phyloP scores from a whole-genome alignment of 495 filamentous ascomycete genomes.

The Glonium stellatum region DNA sequence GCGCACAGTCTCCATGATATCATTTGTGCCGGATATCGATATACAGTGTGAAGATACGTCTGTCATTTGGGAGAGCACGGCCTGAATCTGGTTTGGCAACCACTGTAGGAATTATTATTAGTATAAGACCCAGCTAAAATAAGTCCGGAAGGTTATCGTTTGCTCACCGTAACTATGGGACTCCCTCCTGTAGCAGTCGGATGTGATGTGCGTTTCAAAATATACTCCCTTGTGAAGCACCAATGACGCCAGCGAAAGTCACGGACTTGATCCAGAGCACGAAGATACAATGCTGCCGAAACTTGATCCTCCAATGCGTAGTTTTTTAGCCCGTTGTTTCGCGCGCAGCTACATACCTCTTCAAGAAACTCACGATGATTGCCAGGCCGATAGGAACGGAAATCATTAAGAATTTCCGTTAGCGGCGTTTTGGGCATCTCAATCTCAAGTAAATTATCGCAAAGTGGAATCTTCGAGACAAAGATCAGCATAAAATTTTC shows the following conservation, averaged over 20 bases:
- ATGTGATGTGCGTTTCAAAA: conserved; percentile 72
- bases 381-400: conserved; percentile 73
- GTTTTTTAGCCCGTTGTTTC: conserved; percentile 50
- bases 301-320: conserved; percentile 53
- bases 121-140: neutral
- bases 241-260: conserved; percentile 92
- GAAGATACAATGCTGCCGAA: conserved; percentile 59
- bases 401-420: conserved; percentile 76
- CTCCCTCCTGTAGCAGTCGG: conserved; percentile 86
- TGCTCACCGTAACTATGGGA: conserved; percentile 72
- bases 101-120: conserved; percentile 44
- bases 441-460: conserved; percentile 75
- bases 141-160: neutral
- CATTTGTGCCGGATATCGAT: conserved; percentile 35
- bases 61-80: conserved; percentile 71
- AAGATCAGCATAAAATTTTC: neutral
- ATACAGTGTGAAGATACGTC: conserved; percentile 41
- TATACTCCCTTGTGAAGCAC: conserved; percentile 93
- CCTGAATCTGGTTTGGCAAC: conserved; percentile 77
- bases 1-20: conserved; percentile 65
- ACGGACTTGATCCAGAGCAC: conserved; percentile 71
- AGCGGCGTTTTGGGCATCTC: conserved; percentile 77
- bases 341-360: conserved; percentile 54
- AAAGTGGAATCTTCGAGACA: conserved; percentile 61
- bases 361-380: conserved; percentile 80